phyloP scores from a whole-genome alignment of 2,329 filamentous ascomycete species.

The Claviceps citrina region DNA sequence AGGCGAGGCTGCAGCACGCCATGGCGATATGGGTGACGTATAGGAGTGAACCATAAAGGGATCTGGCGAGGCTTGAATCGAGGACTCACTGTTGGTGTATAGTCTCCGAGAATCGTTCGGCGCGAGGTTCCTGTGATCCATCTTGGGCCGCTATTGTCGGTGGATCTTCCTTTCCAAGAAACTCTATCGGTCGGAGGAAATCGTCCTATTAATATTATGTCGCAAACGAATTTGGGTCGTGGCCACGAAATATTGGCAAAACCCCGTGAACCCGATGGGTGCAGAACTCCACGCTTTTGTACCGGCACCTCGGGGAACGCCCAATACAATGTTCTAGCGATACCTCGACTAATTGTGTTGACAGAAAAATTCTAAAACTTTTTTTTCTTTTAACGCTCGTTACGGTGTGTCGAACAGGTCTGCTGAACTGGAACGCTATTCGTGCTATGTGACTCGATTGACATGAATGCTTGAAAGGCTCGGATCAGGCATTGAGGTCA shows the following conservation, averaged over 20 bases:
- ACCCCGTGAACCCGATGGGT: background rate
- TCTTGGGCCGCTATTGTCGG: slow-evolving; percentile 6
- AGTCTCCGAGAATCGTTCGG: slow-evolving; percentile 11
- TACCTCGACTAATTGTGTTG: slow-evolving; percentile 2
- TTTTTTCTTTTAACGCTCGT: background rate
- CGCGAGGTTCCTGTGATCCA: slow-evolving; percentile 17
- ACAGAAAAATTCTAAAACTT: background rate
- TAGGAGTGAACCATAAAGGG: slow-evolving; percentile 14
- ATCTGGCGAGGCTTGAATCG: slow-evolving; percentile 12
- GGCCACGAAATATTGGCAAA: background rate
- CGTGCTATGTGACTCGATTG: background rate
- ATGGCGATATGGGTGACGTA: slow-evolving; percentile 10
- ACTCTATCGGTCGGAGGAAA: background rate
- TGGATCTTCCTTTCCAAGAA: background rate
- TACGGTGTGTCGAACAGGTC: background rate
- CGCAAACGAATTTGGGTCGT: background rate
- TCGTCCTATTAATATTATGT: background rate
- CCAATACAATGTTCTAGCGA: background rate
- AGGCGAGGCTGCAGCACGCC: slow-evolving; percentile 10
- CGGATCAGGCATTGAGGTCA: slow-evolving; percentile 1
- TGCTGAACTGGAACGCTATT: background rate
- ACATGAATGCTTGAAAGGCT: background rate
- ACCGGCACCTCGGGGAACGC: background rate
- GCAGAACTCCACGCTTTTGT: background rate
- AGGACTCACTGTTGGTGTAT: slow-evolving; percentile 14